phyloP scores from a whole-genome alignment of 805 yeast genomes.

The Cyberlindnera galapagoensis region DNA sequence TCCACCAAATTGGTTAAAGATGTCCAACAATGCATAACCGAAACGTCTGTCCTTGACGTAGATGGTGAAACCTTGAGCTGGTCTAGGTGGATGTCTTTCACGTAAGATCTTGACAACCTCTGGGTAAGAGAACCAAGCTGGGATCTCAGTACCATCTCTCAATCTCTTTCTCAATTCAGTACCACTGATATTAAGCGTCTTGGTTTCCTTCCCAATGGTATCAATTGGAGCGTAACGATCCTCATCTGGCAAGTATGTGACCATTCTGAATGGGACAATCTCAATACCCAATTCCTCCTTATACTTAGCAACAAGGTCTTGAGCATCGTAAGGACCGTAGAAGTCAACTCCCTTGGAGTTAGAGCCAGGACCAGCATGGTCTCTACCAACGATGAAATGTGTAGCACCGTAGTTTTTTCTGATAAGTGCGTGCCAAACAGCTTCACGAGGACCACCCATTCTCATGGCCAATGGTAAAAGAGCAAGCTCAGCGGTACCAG shows the following conservation, averaged over 20 bases:
- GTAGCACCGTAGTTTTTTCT: constrained; percentile 96
- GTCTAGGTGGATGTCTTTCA: constrained; percentile 90
- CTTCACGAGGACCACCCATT: constrained; percentile 99
- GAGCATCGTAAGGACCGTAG: constrained; percentile 97
- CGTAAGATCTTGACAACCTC: constrained; percentile 90
- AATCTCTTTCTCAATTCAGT: constrained; percentile 88
- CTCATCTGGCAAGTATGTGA: constrained; percentile 90
- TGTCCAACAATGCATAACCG: constrained; percentile 80
- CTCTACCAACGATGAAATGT: constrained; percentile 96
- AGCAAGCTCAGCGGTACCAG: constrained; percentile 86
- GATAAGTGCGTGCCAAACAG: constrained; percentile 96
- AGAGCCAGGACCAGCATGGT: constrained; percentile 95
- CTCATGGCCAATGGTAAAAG: constrained; percentile 94
- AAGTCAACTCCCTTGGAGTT: constrained; percentile 87
- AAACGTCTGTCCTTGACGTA: constrained; percentile 58
- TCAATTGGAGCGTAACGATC: constrained; percentile 95
- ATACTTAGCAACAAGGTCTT: constrained; percentile 72
- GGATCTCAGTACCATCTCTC: constrained; percentile 81
- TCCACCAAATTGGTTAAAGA: constrained; percentile 81
- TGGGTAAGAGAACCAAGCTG: constrained; percentile 96
- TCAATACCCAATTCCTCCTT: constrained; percentile 76
- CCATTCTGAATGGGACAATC: constrained; percentile 96
- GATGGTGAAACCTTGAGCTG: constrained; percentile 80
- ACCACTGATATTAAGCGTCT: constrained; percentile 89
- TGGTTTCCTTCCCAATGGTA: constrained; percentile 71